Percentiles rank a stretch among this genome's conserved stretches.
phyloP scores from a whole-genome alignment of 1,284 basidiomycete genomes.

The Ganoderma multipileum region DNA sequence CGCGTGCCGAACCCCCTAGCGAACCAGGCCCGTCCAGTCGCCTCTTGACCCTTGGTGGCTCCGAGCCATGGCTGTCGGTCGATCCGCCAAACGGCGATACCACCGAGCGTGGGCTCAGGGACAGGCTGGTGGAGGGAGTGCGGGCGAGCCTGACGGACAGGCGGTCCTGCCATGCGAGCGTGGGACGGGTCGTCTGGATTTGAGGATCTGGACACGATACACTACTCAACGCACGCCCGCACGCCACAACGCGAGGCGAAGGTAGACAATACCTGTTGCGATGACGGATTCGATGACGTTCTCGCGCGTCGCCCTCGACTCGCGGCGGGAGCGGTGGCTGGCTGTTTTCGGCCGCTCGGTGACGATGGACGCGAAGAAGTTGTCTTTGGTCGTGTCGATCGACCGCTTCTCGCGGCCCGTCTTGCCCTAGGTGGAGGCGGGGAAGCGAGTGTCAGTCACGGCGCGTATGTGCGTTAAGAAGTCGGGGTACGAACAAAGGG shows the following conservation, averaged over 20 bases:
- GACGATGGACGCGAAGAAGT: conserved; percentile 79
- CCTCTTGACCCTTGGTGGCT: conserved; percentile 16
- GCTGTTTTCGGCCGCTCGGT: conserved; percentile 53
- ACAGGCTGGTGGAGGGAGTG: conserved; percentile 33
- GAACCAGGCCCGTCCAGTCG: conserved; percentile 7
- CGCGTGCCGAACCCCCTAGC: neutral
- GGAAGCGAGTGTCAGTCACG: neutral
- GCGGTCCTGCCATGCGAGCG: conserved; percentile 77
- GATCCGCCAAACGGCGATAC: neutral
- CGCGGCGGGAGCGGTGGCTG: conserved; percentile 66
- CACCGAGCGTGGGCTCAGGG: neutral
- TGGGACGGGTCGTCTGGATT: conserved; percentile 68
- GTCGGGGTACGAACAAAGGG: conserved; percentile 63
- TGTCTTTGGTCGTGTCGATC: conserved; percentile 61
- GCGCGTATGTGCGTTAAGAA: neutral
- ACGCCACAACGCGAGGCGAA: neutral
- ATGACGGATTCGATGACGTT: conserved; percentile 75
- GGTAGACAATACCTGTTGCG: conserved; percentile 21
- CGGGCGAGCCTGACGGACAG: conserved; percentile 47
- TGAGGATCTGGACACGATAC: conserved; percentile 35
- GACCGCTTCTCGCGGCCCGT: conserved; percentile 59
- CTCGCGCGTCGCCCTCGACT: conserved; percentile 77
- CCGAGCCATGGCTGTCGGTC: neutral
- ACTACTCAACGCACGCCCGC: neutral
- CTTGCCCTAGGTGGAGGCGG: conserved; percentile 58